phyloP scores from a whole-genome alignment of 2,329 filamentous ascomycete genomes.

The Juglanconis sp. region DNA sequence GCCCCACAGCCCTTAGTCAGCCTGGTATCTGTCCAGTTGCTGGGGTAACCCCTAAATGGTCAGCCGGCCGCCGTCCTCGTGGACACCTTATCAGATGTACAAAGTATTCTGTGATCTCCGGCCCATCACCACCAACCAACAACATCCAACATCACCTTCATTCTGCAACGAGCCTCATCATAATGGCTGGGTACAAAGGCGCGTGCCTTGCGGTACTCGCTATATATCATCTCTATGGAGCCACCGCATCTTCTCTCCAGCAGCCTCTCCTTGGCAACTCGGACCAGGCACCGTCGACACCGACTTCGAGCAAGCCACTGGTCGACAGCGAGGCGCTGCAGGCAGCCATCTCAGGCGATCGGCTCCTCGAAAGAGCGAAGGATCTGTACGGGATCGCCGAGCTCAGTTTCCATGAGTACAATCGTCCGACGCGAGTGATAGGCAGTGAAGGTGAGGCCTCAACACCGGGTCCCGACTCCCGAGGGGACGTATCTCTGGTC shows the following conservation, averaged over 20 bases:
- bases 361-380: constrained; percentile 57
- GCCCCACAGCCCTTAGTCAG: not conserved
- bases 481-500: not conserved
- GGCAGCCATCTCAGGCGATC: constrained; percentile 50
- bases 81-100: not conserved
- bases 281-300: not conserved
- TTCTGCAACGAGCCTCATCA: not conserved
- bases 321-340: constrained; percentile 56
- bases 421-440: constrained; percentile 69
- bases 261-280: constrained; percentile 7
- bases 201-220: not conserved
- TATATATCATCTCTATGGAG: not conserved
- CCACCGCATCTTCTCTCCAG: constrained; percentile 4
- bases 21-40: not conserved
- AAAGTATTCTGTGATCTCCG: not conserved
- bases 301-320: constrained; percentile 33
- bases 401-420: constrained; percentile 56
- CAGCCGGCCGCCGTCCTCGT: not conserved
- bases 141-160: not conserved
- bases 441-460: constrained; percentile 54
- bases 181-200: not conserved
- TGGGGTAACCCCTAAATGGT: not conserved
- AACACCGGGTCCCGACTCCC: not conserved
- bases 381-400: constrained; percentile 62
- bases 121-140: not conserved